Evolutionary conservation across 2,329 filamentous ascomycete genomes (phyloP).

Genomic region (Didymella arachidicola): DNA sequence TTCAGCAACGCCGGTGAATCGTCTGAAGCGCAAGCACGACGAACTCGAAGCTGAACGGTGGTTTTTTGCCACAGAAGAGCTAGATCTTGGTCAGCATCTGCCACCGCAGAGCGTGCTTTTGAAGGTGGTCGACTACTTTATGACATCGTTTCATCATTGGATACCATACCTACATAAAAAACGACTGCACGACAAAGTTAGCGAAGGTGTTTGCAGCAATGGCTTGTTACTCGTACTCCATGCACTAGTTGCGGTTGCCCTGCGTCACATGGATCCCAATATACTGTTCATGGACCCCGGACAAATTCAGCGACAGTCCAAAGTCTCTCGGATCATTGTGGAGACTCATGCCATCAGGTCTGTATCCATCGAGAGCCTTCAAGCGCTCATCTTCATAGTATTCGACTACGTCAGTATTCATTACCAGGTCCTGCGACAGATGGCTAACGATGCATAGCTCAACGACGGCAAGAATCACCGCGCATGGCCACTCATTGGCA

Average conservation of each 20-base stretch:
- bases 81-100: slow-evolving; percentile 38
- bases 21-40: slow-evolving; percentile 38
- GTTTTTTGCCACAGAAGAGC: slow-evolving; percentile 30
- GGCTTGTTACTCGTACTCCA: slow-evolving; percentile 39
- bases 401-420: slow-evolving; percentile 40
- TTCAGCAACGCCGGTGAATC: slow-evolving; percentile 13
- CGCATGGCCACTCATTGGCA: slow-evolving; percentile 46
- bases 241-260: slow-evolving; percentile 36
- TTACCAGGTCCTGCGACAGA: background rate
- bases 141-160: slow-evolving; percentile 47
- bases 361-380: slow-evolving; percentile 41
- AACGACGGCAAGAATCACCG: slow-evolving; percentile 41
- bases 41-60: slow-evolving; percentile 25
- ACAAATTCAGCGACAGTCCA: slow-evolving; percentile 36
- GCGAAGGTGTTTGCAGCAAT: slow-evolving; percentile 24
- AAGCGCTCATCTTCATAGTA: slow-evolving; percentile 43
- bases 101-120: slow-evolving; percentile 37
- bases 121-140: slow-evolving; percentile 43
- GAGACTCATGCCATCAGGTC: slow-evolving; percentile 39
- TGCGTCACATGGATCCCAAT: slow-evolving; percentile 41
- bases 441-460: slow-evolving; percentile 28
- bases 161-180: slow-evolving; percentile 46
- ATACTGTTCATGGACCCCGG: slow-evolving; percentile 37
- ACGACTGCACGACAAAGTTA: slow-evolving; percentile 36
- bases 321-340: slow-evolving; percentile 41